These are phyloP conservation scores for Cucumis sativus DNA, from an alignment of 306 rosid genomes.

Conservation along the genomic window Cucumber_9930_V3 NC_026657.2:510501-511000, in stretches of 20 bases:
- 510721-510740: background rate
- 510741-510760: background rate
- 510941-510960: conserved; percentile 48
- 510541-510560: conserved; percentile 50
- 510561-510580: conserved; percentile 63
- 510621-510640: conserved; percentile 4
- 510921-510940: conserved; percentile 64
- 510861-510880: conserved; percentile 25
- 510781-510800: conserved; percentile 7
- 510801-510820: background rate
- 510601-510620: conserved; percentile 77
- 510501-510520: conserved; percentile 68
- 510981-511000: background rate
- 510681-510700: conserved; percentile 31
- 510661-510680: conserved; percentile 59
- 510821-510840: conserved; percentile 56
- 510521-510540: conserved; percentile 89
- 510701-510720: conserved; percentile 19
- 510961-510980: conserved; percentile 31
- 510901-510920: conserved; percentile 84
- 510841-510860: conserved; percentile 60
- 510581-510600: conserved; percentile 65
- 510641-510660: conserved; percentile 22
- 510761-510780: conserved; percentile 1
- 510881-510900: conserved; percentile 53